Evolutionary conservation across 2,329 filamentous ascomycete genomes (phyloP), one percentile per base, ranked within the genome.

Genomic region (Colletotrichum musicola): DNA sequence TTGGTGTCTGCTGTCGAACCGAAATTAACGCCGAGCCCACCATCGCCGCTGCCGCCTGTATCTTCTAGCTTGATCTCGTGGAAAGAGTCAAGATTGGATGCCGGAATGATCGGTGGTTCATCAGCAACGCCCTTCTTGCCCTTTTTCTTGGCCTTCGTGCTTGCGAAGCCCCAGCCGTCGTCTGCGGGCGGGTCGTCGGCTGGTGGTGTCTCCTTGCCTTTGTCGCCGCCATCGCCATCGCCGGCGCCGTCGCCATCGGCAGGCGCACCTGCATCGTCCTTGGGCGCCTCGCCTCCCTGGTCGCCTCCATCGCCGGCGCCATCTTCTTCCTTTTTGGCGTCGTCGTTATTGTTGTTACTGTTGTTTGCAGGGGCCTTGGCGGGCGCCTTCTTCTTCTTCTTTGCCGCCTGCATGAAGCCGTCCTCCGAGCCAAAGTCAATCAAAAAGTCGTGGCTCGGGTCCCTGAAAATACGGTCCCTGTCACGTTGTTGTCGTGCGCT

Each of bases 31-130:
- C 90, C 87, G 6, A 89, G 75, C 63, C 88, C 86, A 1, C 88
- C 87, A n/a, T 59, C 56, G 55, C 44, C 60, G 22, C 49, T 56
- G 25, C 65, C 59, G 55, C 81, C 83, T 27, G 80, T 75, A 64
- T 91, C 89, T 71, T 90, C 86, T 27, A 93, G 78, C 73, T 89
- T 92, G 72, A 94, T 89, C 30, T 93, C 90, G 51, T 92, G 85
- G 72, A 93, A 93, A 6, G 77, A 72, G 58, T 83, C 84, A 22
- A 75, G 73, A 2, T 76, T 69, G 13, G 75, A 72, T 63, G 20
- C 70, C 68, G 47, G 74, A 73, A 47, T 74, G 62, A 16, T 79
- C 72, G 13, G 81, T 75, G 25, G 74, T 20, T 80, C 79, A 6
- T 74, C 75, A 35, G 75, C 76, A 22, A 73, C 72, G 3, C 54